Evolutionary conservation across 257 asterid species (phyloP), one percentile per base, ranked within the genome.

Genomic region (Solanum etuberosum): DNA sequence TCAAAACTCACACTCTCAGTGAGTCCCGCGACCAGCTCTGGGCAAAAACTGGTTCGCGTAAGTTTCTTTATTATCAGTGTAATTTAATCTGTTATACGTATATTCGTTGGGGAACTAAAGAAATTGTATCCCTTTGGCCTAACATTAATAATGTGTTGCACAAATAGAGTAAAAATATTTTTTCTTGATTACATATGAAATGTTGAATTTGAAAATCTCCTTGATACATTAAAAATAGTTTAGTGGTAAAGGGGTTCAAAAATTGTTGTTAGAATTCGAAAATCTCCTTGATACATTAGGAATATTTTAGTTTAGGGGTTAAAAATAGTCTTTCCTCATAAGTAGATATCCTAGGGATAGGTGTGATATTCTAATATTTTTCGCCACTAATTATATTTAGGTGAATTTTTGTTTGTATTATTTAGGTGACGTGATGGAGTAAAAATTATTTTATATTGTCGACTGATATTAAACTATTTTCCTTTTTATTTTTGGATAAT

Each of bases 1-100:
- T 92, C 93, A 91, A 90, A 67, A 40, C 94, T 54, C 90, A 89
- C 84, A 65, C 88, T 6, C 14, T 42, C 51, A 90, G 90, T 51
- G 97, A 90, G 63, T 90, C 98, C 9, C 93, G 90, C 88, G 20
- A 92, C 73, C 61, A 88, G 2, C 91, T 94, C 48, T 95, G 98
- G 97, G 54, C 92, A 38, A 38, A 93, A 54, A 90, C 96, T 70
- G 99, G 98, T 43, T 92, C 96, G 9, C 97, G 98, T 96, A 92
- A 35, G 97, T 90, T 57, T 5, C 73, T 29, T 10, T 4, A 23
- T 29, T 23, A 15, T 78, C 5, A 2, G 5, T 43, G 4, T 42
- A 43, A 43, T 25, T 78, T 78, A 42, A 77, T 42, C 0, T 25
- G 38, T 77, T 77, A 25, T 76, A 40, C 14, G 6, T 14, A 5